phyloP scores from a whole-genome alignment of 108 stramenopile species.

The Cyclotella kingstonii region DNA sequence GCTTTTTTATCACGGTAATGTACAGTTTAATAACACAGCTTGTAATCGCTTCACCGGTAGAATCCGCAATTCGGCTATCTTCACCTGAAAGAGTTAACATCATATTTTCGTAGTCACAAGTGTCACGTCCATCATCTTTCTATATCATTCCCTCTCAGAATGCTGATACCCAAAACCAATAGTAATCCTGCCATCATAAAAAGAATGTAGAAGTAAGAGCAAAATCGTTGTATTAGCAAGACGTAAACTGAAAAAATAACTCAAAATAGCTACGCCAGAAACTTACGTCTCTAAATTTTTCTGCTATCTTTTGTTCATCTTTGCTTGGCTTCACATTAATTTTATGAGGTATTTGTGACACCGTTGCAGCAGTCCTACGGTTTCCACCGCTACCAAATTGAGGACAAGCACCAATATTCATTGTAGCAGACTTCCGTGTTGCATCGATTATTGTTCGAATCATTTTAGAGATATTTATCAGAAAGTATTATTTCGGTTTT shows the following conservation, averaged over 20 bases:
- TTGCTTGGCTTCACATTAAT: neutral
- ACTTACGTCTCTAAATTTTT: conserved; percentile 12
- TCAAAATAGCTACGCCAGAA: neutral
- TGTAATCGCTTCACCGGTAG: too few relatives aligned
- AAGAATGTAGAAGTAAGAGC: neutral
- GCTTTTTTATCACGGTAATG: too few relatives aligned
- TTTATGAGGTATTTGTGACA: neutral
- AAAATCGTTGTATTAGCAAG: neutral
- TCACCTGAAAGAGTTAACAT: neutral
- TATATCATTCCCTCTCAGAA: conserved; percentile 3
- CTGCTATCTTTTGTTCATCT: conserved; percentile 17
- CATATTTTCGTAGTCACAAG: neutral
- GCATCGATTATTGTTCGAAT: conserved; percentile 4
- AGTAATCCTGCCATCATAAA: conserved; percentile 13
- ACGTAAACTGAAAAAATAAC: neutral
- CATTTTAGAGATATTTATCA: too few relatives aligned
- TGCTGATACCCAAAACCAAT: conserved; percentile 15
- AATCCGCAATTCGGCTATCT: too few relatives aligned
- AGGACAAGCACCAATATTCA: conserved; percentile 19
- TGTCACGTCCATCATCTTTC: neutral
- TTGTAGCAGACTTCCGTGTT: conserved; percentile 3
- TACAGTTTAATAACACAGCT: too few relatives aligned
- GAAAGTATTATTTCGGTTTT: too few relatives aligned
- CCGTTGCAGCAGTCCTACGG: conserved; percentile 5
- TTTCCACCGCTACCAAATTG: conserved; percentile 11